A percentile compares a stretch with the other conserved stretches of the same genome.
Conservation (phyloP, 164 flowering plant genomes). For the Macadamia tetraphylla region DNA sequence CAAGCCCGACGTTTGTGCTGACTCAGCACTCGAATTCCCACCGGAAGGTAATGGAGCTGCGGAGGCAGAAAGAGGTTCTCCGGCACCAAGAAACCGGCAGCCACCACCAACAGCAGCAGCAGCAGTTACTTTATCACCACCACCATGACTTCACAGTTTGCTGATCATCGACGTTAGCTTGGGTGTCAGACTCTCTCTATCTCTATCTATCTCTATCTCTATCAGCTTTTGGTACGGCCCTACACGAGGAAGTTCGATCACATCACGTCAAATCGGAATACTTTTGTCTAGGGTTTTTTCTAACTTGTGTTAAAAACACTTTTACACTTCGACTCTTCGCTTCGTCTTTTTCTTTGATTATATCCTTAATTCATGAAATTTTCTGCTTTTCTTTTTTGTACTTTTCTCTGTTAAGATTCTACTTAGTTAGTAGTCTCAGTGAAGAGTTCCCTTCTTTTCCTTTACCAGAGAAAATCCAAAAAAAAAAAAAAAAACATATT, state of each 20-base stretch:
- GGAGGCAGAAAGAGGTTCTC: constrained; percentile 46
- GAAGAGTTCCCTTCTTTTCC: too few species aligned
- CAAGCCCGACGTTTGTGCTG: constrained; percentile 60
- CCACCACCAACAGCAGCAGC: constrained; percentile 1
- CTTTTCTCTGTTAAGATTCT: too few species aligned
- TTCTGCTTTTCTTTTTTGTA: neutral
- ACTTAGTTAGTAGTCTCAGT: too few species aligned
- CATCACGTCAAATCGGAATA: neutral
- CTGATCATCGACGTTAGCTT: constrained; percentile 12
- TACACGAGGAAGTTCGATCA: neutral
- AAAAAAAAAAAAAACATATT: neutral
- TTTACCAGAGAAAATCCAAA: too few species aligned
- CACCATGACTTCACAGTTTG: constrained; percentile 38
- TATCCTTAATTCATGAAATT: neutral
- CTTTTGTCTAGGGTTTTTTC: neutral
- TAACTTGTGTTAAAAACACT: neutral
- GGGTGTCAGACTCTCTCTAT: too few species aligned
- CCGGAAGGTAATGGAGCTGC: constrained; percentile 63
- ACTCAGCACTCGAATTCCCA: constrained; percentile 66
- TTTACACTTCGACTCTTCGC: neutral
- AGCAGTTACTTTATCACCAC: constrained; percentile 14
- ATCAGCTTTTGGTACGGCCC: too few species aligned
- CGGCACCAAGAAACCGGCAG: constrained; percentile 12
- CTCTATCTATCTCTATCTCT: too few species aligned
- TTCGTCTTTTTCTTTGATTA: neutral